phyloP scores from a whole-genome alignment of 257 asterid species.

The Ballota nigra region DNA sequence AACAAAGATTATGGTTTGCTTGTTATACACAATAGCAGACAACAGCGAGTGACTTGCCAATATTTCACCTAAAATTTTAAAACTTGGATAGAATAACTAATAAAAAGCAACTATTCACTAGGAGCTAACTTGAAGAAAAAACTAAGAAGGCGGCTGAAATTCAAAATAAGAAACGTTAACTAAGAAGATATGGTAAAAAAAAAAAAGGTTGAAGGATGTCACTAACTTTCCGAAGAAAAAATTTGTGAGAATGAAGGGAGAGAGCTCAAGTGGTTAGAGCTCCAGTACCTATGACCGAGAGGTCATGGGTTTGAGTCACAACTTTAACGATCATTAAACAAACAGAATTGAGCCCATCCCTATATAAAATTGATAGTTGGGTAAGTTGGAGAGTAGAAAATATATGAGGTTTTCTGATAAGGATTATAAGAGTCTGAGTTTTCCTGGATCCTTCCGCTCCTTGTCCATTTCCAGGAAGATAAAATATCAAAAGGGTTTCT shows the following conservation, averaged over 20 bases:
- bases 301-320: too few relatives aligned
- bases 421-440: not conserved
- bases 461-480: conserved; percentile 4
- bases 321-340: too few relatives aligned
- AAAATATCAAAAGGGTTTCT: not conserved
- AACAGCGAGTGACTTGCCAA: not conserved
- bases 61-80: conserved; percentile 11
- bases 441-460: conserved; percentile 11
- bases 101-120: not conserved
- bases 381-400: not conserved
- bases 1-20: conserved; percentile 14
- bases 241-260: not conserved
- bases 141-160: conserved; percentile 5
- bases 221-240: conserved; percentile 2
- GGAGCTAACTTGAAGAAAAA: conserved; percentile 9
- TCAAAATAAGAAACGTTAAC: not conserved
- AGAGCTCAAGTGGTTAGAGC: too few relatives aligned
- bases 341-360: not conserved
- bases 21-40: conserved; percentile 4
- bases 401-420: not conserved
- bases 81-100: not conserved
- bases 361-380: not conserved
- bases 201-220: not conserved
- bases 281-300: too few relatives aligned
- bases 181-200: not conserved